Evolutionary conservation across 257 asterid genomes (phyloP), one percentile per base, ranked within the genome.

Genomic region (Gentiana straminea): DNA sequence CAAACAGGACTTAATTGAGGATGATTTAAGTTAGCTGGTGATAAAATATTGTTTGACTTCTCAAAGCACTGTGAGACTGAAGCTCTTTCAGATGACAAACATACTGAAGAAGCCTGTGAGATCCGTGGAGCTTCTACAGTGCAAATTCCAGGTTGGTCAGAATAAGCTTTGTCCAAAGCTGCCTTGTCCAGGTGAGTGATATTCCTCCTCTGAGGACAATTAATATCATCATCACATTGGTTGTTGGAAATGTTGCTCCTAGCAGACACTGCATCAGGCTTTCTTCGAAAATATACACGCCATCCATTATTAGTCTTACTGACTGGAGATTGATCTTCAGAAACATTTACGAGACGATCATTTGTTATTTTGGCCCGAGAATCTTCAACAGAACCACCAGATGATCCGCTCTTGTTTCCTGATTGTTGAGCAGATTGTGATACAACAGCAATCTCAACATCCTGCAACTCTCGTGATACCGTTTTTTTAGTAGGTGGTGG

Each of bases 251-350:
- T 36, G 58, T 60, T 68, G 45, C 60, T 54, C 70, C 70, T 78
- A 55, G 66, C 61, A 33, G 60, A 59, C 51, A 76, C 86, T n/a
- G 68, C 56, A 62, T 85, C 95, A 58, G 79, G 77, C 75, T 72
- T 86, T 70, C 93, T 79, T 52, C 93, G 78, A 67, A 81, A 86
- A 67, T 86, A 86, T 13, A 86, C 95, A 59, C 78, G 83, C 78
- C 71, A 86, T 52, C 78, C 75, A 58, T 58, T 58, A 54, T 76
- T 76, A 52, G 75, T 65, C 75, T 66, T 79, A 71, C 65, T 69
- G 64, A 73, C 74, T 4, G 79, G 70, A 65, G 62, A 70, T 57
- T 41, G 62, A 24, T 52, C 64, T 39, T 46, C 68, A 47, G 59
- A 47, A 33, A 76, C 67, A 63, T 37, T 70, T 8, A 15, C 65